phyloP scores from a whole-genome alignment of 768 basidiomycete species.

The Mycena alexandri region DNA sequence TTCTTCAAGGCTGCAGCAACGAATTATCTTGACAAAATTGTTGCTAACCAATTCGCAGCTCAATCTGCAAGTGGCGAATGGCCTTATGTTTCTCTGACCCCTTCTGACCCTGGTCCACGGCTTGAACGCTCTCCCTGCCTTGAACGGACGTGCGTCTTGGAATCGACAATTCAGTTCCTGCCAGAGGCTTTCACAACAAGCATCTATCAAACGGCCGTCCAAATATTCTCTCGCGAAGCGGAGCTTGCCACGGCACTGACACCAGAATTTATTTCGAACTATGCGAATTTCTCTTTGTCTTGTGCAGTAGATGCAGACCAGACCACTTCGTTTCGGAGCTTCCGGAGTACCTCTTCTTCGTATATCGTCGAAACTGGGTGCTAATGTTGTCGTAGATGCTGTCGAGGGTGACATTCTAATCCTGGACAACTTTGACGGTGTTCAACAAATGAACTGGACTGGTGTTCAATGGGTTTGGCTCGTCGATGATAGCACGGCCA shows the following conservation, averaged over 20 bases:
- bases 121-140: constrained; percentile 30
- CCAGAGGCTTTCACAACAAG: constrained; percentile 22
- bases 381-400: constrained; percentile 33
- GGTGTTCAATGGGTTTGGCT: constrained; percentile 45
- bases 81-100: constrained; percentile 24
- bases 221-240: constrained; percentile 60
- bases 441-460: constrained; percentile 45
- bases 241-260: constrained; percentile 51
- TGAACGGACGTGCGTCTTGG: constrained; percentile 23
- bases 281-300: constrained; percentile 61
- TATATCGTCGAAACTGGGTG: background rate
- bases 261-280: constrained; percentile 49
- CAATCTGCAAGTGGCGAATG: background rate
- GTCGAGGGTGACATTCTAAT: constrained; percentile 53
- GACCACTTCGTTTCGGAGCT: constrained; percentile 65
- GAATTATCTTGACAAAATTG: constrained; percentile 56
- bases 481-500: constrained; percentile 49
- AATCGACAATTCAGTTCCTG: constrained; percentile 22
- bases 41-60: constrained; percentile 23
- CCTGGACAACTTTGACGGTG: constrained; percentile 51
- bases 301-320: constrained; percentile 68
- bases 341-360: constrained; percentile 48
- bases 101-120: background rate
- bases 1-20: constrained; percentile 49
- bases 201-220: constrained; percentile 41